phyloP scores from a whole-genome alignment of 441 rosid species.

The Kokia cookei region DNA sequence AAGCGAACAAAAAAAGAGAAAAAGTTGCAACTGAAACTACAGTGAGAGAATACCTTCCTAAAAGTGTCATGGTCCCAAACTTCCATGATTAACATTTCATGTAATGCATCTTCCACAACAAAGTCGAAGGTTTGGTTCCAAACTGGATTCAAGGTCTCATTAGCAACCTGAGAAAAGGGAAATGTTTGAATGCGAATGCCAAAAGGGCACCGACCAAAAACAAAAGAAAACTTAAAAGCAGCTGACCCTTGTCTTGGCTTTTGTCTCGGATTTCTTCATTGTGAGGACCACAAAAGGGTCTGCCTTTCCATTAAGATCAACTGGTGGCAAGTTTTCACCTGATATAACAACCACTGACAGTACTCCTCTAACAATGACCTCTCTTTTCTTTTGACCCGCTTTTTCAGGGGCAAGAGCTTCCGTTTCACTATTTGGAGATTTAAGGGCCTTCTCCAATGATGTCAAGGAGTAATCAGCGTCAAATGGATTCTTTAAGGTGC shows the following conservation, averaged over 20 bases:
- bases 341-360: conserved; percentile 72
- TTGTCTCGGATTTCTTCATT: conserved; percentile 73
- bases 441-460: conserved; percentile 62
- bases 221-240: neutral
- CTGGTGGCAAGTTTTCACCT: conserved; percentile 75
- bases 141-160: conserved; percentile 62
- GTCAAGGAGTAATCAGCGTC: conserved; percentile 53
- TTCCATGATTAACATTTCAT: conserved; percentile 64
- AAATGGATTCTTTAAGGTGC: conserved; percentile 53
- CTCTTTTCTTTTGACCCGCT: conserved; percentile 39
- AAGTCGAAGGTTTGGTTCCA: conserved; percentile 86
- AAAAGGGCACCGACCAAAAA: neutral
- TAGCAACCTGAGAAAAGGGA: conserved; percentile 41
- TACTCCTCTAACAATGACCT: conserved; percentile 90
- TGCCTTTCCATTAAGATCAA: conserved; percentile 82
- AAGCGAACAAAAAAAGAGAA: neutral
- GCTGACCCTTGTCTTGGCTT: conserved; percentile 72
- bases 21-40: neutral
- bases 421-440: conserved; percentile 24
- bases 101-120: conserved; percentile 75
- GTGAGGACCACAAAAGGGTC: conserved; percentile 73
- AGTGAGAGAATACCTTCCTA: conserved; percentile 55
- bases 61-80: conserved; percentile 77
- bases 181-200: neutral
- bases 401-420: conserved; percentile 22